Evolutionary conservation across 192 early-diverging fungal genomes (phyloP).

Genomic region (Mortierella antarctica): DNA sequence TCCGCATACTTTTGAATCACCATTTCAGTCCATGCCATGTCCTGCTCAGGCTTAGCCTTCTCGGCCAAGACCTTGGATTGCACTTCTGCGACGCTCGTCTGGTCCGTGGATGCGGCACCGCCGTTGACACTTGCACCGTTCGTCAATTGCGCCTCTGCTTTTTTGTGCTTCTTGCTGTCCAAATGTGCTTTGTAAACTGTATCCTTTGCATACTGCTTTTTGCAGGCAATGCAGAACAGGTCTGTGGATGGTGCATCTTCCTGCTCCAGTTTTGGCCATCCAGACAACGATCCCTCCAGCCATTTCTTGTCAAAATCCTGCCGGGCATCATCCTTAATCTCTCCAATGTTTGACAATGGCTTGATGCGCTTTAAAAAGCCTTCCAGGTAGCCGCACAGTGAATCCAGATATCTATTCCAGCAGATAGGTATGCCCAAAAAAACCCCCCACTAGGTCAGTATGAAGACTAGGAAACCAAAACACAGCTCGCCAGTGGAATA

Average conservation of each 20-base stretch:
- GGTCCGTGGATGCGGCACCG: not conserved
- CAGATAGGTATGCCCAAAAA: not conserved
- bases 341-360: constrained; percentile 79
- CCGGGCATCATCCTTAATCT: constrained; percentile 59
- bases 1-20: constrained; percentile 70
- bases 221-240: constrained; percentile 82
- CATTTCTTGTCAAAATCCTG: constrained; percentile 74
- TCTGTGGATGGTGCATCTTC: constrained; percentile 50
- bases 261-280: constrained; percentile 68
- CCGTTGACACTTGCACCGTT: constrained; percentile 39
- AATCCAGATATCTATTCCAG: constrained; percentile 67
- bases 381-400: constrained; percentile 76
- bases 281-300: constrained; percentile 63
- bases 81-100: constrained; percentile 17
- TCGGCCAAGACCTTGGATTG: constrained; percentile 50
- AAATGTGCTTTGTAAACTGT: constrained; percentile 89
- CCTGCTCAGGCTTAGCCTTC: constrained; percentile 64
- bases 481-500: not conserved
- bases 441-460: not conserved
- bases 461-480: not conserved
- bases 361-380: constrained; percentile 77
- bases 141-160: constrained; percentile 70
- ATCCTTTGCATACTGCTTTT: constrained; percentile 84
- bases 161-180: constrained; percentile 92
- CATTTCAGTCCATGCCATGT: constrained; percentile 72